A percentile compares a stretch with the other conserved stretches of the same genome.
Conservation (phyloP, 2,329 filamentous ascomycete genomes). For the Emericellopsis atlantica region DNA sequence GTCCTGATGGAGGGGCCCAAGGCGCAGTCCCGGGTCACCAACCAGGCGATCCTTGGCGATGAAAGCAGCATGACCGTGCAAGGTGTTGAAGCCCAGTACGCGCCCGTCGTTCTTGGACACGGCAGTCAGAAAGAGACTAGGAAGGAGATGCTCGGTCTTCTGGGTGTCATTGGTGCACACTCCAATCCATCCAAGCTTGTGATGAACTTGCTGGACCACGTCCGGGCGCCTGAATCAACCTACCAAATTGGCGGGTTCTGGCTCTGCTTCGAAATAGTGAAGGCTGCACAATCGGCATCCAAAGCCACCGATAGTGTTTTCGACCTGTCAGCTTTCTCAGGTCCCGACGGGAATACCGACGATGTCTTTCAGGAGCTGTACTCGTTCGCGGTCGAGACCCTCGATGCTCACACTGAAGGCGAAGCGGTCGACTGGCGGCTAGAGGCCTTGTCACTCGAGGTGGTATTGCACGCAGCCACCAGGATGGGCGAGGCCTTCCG, state of each 20-base stretch:
- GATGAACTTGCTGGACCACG: constrained; percentile 49
- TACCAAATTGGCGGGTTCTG: constrained; percentile 62
- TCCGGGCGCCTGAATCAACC: constrained; percentile 44
- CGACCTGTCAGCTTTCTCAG: constrained; percentile 29
- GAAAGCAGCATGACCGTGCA: neutral
- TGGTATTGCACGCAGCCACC: constrained; percentile 62
- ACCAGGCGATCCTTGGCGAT: neutral
- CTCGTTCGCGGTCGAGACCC: constrained; percentile 49
- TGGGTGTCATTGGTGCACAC: constrained; percentile 40
- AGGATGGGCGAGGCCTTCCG: constrained; percentile 58
- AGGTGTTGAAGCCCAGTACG: constrained; percentile 27
- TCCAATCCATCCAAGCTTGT: constrained; percentile 49
- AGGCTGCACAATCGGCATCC: constrained; percentile 36
- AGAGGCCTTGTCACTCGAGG: constrained; percentile 69
- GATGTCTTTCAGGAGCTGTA: constrained; percentile 52
- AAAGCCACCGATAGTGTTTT: constrained; percentile 55
- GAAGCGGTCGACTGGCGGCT: constrained; percentile 53
- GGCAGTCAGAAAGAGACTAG: constrained; percentile 55
- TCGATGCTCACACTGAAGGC: constrained; percentile 41
- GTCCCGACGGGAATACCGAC: constrained; percentile 27
- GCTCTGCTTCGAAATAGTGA: constrained; percentile 63
- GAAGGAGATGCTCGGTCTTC: constrained; percentile 42
- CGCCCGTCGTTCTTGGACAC: constrained; percentile 47
- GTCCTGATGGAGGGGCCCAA: constrained; percentile 11
- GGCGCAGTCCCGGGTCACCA: neutral